Evolutionary conservation across 371 early-diverging fungal species (phyloP).

Genomic region (Rhizopus sp.): DNA sequence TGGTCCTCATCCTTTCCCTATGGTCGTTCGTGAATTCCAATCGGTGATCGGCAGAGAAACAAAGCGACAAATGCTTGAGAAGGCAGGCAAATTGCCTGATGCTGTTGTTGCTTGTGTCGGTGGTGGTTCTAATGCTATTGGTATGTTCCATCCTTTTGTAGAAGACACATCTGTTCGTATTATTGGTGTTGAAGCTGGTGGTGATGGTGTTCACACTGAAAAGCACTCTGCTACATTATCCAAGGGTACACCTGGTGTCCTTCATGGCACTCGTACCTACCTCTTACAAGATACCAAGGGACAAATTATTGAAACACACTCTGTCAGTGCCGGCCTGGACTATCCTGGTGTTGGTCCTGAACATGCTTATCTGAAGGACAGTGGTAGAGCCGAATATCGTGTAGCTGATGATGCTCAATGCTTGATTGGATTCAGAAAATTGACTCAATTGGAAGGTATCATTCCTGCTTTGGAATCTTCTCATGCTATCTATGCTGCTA

Average conservation of each 20-base stretch:
- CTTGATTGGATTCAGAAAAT: conserved; percentile 82
- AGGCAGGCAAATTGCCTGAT: conserved; percentile 87
- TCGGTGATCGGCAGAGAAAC: conserved; percentile 90
- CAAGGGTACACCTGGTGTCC: conserved; percentile 89
- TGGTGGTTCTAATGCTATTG: conserved; percentile 92
- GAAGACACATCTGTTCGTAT: conserved; percentile 80
- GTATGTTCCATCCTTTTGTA: conserved; percentile 95
- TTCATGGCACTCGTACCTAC: conserved; percentile 95
- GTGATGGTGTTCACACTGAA: conserved; percentile 83
- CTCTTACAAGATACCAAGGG: conserved; percentile 92
- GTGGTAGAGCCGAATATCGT: conserved; percentile 83
- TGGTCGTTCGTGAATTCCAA: conserved; percentile 96
- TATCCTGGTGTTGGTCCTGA: conserved; percentile 98
- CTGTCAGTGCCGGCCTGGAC: conserved; percentile 94
- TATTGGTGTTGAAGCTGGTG: conserved; percentile 94
- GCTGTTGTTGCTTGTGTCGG: conserved; percentile 96
- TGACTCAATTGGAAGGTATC: conserved; percentile 92
- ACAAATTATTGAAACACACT: conserved; percentile 94
- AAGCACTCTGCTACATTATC: conserved; percentile 91
- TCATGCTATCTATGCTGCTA: conserved; percentile 88
- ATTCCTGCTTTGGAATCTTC: conserved; percentile 95
- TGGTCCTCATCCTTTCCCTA: conserved; percentile 94
- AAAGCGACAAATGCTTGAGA: conserved; percentile 78
- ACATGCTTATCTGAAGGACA: conserved; percentile 90
- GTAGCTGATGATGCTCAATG: conserved; percentile 87